Conservation (phyloP, 148 eudicot genomes). For the Fagopyrum homotropicum region DNA sequence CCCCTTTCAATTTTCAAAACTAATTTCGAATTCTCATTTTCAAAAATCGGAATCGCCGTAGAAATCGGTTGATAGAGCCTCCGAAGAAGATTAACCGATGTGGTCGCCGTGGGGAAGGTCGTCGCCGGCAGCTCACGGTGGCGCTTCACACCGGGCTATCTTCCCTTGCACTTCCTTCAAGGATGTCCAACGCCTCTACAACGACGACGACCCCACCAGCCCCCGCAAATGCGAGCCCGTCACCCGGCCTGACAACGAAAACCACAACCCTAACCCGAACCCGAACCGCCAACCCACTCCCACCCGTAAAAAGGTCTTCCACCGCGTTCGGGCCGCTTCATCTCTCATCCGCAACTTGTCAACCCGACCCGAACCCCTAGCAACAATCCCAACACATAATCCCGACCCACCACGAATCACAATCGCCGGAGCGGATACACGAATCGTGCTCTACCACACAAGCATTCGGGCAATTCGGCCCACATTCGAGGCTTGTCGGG, state of each 20-base stretch:
- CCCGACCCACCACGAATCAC: conserved; percentile 13
- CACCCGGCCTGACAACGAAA: conserved; percentile 10
- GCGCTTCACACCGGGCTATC: background rate
- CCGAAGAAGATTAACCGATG: conserved; percentile 19
- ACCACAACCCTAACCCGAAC: conserved; percentile 4
- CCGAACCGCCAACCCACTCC: conserved; percentile 9
- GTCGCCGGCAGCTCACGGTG: conserved; percentile 15
- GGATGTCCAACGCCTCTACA: conserved; percentile 48
- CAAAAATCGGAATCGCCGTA: background rate
- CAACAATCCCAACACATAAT: background rate
- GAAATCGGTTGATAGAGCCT: background rate
- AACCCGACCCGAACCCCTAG: conserved; percentile 13
- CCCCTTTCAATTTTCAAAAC: background rate
- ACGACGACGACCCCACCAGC: conserved; percentile 10
- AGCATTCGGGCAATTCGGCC: conserved; percentile 58
- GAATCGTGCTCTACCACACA: conserved; percentile 59
- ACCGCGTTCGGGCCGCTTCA: conserved; percentile 46
- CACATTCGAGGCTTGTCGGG: conserved; percentile 62
- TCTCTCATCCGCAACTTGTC: conserved; percentile 36
- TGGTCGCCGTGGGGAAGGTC: conserved; percentile 45
- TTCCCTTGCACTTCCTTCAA: conserved; percentile 59
- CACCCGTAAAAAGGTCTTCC: conserved; percentile 32
- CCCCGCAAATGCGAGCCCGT: background rate
- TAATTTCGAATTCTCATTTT: background rate
- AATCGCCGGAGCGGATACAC: conserved; percentile 27